phyloP scores from a whole-genome alignment of 2,329 filamentous ascomycete genomes.

The Monosporascus sp. region DNA sequence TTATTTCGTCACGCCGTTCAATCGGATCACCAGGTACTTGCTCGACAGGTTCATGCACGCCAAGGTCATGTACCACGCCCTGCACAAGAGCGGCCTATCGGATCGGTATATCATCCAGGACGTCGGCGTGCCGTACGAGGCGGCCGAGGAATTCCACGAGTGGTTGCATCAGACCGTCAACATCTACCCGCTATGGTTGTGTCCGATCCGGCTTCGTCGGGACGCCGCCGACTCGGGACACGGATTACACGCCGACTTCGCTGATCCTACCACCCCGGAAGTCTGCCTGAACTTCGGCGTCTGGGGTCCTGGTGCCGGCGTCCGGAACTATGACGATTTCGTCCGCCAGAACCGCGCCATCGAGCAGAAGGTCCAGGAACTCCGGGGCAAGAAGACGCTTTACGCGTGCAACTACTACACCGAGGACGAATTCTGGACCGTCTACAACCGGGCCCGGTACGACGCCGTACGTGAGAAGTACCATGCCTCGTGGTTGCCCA shows the following conservation, averaged over 20 bases:
- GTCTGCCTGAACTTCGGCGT: conserved; percentile 57
- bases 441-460: conserved; percentile 58
- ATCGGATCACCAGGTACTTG: conserved; percentile 55
- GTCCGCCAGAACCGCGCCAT: conserved; percentile 54
- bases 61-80: conserved; percentile 59
- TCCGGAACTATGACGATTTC: conserved; percentile 38
- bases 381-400: conserved; percentile 64
- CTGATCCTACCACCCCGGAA: conserved; percentile 30
- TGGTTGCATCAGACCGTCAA: conserved; percentile 42
- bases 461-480: conserved; percentile 55
- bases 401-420: conserved; percentile 67
- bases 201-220: conserved; percentile 43
- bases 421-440: conserved; percentile 63
- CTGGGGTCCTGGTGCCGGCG: conserved; percentile 49
- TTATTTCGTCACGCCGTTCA: conserved; percentile 64
- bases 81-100: conserved; percentile 57
- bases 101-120: conserved; percentile 63
- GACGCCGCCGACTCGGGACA: conserved; percentile 36
- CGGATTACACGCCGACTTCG: conserved; percentile 44
- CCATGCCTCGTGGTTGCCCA: conserved; percentile 53
- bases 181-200: conserved; percentile 55
- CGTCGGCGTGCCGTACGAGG: conserved; percentile 46
- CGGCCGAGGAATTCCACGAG: conserved; percentile 37
- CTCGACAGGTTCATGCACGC: conserved; percentile 61
- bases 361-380: conserved; percentile 53